A percentile compares a stretch with the other conserved stretches of the same genome.
phyloP scores from a whole-genome alignment of 2,329 filamentous ascomycete genomes.

The Penicillium frequentans region DNA sequence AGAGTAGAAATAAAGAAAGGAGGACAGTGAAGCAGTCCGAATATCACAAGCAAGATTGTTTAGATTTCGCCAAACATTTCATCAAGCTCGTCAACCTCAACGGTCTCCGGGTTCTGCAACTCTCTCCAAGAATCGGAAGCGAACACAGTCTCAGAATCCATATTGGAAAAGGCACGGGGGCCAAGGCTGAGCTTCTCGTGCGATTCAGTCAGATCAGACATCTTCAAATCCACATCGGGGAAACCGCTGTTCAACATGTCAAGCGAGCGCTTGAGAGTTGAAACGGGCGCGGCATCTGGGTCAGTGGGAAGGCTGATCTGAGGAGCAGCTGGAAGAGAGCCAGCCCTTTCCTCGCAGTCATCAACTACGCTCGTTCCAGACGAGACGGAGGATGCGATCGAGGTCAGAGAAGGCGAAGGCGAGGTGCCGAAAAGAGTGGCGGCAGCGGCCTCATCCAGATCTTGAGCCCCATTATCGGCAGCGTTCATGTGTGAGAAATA shows the following conservation, averaged over 20 bases:
- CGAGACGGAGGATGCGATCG: conserved; percentile 42
- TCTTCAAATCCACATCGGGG: conserved; percentile 36
- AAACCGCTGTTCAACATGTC: conserved; percentile 42
- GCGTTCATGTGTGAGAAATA: conserved; percentile 35
- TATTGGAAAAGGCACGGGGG: conserved; percentile 25
- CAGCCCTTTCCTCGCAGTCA: conserved; percentile 25
- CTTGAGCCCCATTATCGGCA: conserved; percentile 26
- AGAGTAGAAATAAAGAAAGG: conserved; percentile 11
- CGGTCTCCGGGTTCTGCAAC: conserved; percentile 74
- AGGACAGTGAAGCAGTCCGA: not conserved
- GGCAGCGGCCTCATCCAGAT: conserved; percentile 35
- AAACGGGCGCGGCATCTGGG: conserved; percentile 27
- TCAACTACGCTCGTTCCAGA: conserved; percentile 41
- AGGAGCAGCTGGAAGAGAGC: conserved; percentile 22
- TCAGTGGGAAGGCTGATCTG: conserved; percentile 35
- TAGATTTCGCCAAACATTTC: conserved; percentile 76
- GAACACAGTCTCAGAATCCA: conserved; percentile 41
- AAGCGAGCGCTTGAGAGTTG: conserved; percentile 39
- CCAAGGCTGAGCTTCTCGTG: conserved; percentile 48
- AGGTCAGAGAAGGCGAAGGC: conserved; percentile 43
- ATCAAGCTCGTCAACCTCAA: conserved; percentile 92
- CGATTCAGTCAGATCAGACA: conserved; percentile 34
- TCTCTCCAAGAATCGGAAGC: conserved; percentile 60
- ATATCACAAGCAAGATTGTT: conserved; percentile 20
- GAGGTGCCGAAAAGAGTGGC: conserved; percentile 42